phyloP scores from a whole-genome alignment of 2,329 filamentous ascomycete genomes.

The Curvularia lunata region DNA sequence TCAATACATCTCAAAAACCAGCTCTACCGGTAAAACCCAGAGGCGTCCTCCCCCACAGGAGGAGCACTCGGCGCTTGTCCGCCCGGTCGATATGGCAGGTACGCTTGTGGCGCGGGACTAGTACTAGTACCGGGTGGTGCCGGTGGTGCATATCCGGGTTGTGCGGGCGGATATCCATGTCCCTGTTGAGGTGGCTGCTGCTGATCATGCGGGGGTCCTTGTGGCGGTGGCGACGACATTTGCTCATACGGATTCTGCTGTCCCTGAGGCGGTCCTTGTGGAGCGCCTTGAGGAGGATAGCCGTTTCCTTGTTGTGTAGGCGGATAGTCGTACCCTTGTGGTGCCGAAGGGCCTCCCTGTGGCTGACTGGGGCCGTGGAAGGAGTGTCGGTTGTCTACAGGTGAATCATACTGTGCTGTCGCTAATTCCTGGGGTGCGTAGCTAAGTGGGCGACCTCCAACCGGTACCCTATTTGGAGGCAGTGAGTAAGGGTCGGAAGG shows the following conservation, averaged over 20 bases:
- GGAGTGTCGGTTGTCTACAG: conserved; percentile 53
- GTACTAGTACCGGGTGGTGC: conserved; percentile 33
- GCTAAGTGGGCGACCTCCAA: conserved; percentile 45
- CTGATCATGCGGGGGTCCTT: conserved; percentile 28
- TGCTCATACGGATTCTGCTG: conserved; percentile 39
- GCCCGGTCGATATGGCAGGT: conserved; percentile 46
- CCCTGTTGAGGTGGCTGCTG: conserved; percentile 35
- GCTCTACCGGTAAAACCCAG: conserved; percentile 36
- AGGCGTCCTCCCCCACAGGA: conserved; percentile 39
- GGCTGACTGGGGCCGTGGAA: conserved; percentile 38
- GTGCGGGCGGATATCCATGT: conserved; percentile 43
- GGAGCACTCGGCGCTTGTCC: conserved; percentile 40
- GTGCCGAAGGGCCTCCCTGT: conserved; percentile 36
- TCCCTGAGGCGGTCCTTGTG: conserved; percentile 24
- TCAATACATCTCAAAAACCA: not conserved
- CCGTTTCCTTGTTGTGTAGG: conserved; percentile 25
- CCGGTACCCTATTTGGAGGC: conserved; percentile 45
- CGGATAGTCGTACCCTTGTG: conserved; percentile 38
- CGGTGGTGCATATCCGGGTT: conserved; percentile 43
- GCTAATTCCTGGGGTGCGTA: conserved; percentile 56
- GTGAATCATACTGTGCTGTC: conserved; percentile 55
- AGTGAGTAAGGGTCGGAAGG: conserved; percentile 48
- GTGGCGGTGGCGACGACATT: conserved; percentile 36
- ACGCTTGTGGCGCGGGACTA: conserved; percentile 38
- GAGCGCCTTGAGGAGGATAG: conserved; percentile 32